phyloP scores from a whole-genome alignment of 371 early-diverging fungal genomes.

The Actinomortierella ambigua region DNA sequence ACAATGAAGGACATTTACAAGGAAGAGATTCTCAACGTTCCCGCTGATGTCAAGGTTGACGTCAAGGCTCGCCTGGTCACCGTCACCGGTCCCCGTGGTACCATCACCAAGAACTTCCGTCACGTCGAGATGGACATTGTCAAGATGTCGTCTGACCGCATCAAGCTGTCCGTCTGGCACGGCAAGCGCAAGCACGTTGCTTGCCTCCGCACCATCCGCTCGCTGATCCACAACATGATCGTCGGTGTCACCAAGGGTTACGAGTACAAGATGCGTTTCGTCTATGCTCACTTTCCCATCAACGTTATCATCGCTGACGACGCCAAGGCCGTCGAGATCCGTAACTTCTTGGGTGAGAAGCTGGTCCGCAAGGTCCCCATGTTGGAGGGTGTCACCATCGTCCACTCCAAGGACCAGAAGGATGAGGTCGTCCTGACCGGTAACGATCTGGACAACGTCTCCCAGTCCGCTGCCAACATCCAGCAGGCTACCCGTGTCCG shows the following conservation, averaged over 20 bases:
- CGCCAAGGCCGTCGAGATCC: conserved; percentile 92
- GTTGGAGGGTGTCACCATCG: conserved; percentile 92
- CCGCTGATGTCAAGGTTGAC: conserved; percentile 69
- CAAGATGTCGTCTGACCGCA: conserved; percentile 69
- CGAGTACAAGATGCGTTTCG: conserved; percentile 99
- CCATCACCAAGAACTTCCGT: conserved; percentile 89
- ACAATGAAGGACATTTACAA: conserved; percentile 88
- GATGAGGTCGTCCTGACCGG: conserved; percentile 97
- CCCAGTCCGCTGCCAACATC: conserved; percentile 92
- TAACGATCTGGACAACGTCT: conserved; percentile 97
- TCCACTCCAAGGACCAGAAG: conserved; percentile 88
- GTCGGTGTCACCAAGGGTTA: conserved; percentile 99
- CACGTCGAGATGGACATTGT: conserved; percentile 94
- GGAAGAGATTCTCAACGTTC: conserved; percentile 82
- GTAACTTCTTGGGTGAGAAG: conserved; percentile 99
- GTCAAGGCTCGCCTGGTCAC: conserved; percentile 81
- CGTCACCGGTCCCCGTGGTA: conserved; percentile 91
- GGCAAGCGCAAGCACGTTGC: conserved; percentile 98
- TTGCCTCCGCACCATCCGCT: conserved; percentile 97
- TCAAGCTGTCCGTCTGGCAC: conserved; percentile 95
- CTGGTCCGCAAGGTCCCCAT: conserved; percentile 88
- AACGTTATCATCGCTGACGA: conserved; percentile 91
- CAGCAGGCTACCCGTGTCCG: conserved; percentile 86
- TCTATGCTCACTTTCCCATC: conserved; percentile 99
- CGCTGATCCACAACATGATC: conserved; percentile 98